Base-by-base conservation (phyloP, 257 asterid genomes). In the Forsythia suspensa region DNA sequence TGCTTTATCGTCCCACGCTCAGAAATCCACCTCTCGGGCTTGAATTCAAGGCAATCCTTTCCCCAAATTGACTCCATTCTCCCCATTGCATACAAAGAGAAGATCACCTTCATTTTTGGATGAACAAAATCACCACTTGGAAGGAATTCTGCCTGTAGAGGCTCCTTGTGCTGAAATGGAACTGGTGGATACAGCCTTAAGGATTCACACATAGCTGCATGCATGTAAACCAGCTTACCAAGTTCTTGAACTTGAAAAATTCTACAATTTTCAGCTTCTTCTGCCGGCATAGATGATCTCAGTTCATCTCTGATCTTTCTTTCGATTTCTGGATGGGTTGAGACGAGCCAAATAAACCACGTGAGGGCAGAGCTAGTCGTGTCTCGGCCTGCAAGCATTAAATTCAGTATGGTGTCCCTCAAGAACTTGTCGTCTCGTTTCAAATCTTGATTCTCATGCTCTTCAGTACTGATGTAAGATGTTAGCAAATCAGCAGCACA, bases 301-400 rank as follows among this genome's bases (percentile, higher is more conserved):
- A 91, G 48, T 37, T 91, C 96, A 4, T 88, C 91, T 69, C 84
- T 70, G 34, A 91, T 84, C 76, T 83, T 89, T 66, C 39, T 41
- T 79, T 89, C 91, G 16, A 85, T 88, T 16, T 44, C n/a, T 8
- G 92, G 92, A 81, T 88, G 86, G 11, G 85, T 75, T 0, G 89
- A 84, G 8, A 89, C 90, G 20, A 91, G 89, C 91, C 90, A 91
- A 12, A 79, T 57, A 41, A 91, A 89, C 96, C 96, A 91, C 5
- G 96, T 89, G 0, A 91, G 84, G 39, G 92, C 91, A 0, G 96
- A 89, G 55, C 96, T 91, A 0, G 89, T 89, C 0, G 96, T 89
- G 87, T 91, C 94, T 6, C 94, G 80, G n/a, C 94, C 94, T 0
- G 96, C 96, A 15, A 91, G 86, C 94, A 91, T 89, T 0, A 89